Evolutionary conservation across 2,329 filamentous ascomycete genomes (phyloP).

Genomic region (Pestalotiopsis sp.): DNA sequence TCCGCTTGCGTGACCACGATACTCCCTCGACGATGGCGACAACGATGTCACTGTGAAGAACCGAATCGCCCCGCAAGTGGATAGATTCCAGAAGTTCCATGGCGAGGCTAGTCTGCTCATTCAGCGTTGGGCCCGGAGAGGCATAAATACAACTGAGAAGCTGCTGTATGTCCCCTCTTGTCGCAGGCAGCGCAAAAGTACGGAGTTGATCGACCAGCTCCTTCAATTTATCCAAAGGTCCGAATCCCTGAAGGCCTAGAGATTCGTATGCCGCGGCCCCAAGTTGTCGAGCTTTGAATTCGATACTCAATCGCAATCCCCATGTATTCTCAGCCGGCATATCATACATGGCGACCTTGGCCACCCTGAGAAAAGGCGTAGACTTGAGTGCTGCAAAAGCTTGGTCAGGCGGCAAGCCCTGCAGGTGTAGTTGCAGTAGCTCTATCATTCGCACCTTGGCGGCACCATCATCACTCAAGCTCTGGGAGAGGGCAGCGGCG

Average conservation of each 20-base stretch:
- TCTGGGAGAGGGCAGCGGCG: conserved; percentile 16
- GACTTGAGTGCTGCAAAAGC: background rate
- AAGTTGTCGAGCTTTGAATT: conserved; percentile 25
- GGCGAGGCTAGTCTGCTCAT: conserved; percentile 39
- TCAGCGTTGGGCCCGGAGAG: conserved; percentile 17
- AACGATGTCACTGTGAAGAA: conserved; percentile 51
- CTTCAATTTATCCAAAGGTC: conserved; percentile 26
- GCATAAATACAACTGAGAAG: conserved; percentile 43
- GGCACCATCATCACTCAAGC: conserved; percentile 21
- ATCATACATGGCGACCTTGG: conserved; percentile 26
- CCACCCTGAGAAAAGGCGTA: conserved; percentile 26
- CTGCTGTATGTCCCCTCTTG: conserved; percentile 35
- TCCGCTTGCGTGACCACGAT: conserved; percentile 33
- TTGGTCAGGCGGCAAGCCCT: conserved; percentile 12
- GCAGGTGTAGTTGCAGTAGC: conserved; percentile 25
- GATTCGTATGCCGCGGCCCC: conserved; percentile 16
- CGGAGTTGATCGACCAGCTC: conserved; percentile 40
- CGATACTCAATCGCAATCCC: conserved; percentile 34
- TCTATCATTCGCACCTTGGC: conserved; percentile 28
- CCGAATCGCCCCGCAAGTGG: conserved; percentile 44
- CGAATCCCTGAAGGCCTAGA: conserved; percentile 16
- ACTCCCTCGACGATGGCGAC: conserved; percentile 47
- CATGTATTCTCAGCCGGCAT: conserved; percentile 35
- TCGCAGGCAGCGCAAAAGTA: conserved; percentile 37
- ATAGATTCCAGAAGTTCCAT: conserved; percentile 47